A percentile compares a stretch with the other conserved stretches of the same genome.
Evolutionary conservation across 352 stramenopile species (phyloP).

Genomic region (Blastocystis sp.): DNA sequence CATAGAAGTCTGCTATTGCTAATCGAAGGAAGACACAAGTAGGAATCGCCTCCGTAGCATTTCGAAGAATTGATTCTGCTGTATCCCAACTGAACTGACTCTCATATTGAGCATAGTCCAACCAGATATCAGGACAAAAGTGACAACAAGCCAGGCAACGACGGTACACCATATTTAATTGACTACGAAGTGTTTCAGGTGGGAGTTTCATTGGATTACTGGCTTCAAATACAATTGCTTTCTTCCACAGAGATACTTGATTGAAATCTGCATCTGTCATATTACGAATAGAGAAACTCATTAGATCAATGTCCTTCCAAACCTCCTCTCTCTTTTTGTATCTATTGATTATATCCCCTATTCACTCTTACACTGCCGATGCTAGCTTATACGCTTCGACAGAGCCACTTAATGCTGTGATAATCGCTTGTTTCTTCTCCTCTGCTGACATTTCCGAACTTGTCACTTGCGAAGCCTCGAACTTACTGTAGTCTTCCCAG

Average conservation of each 20-base stretch:
- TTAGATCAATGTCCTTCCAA: background rate
- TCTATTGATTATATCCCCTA: background rate
- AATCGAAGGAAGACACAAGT: background rate
- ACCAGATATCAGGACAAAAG: slow-evolving; percentile 35
- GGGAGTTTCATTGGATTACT: slow-evolving; percentile 23
- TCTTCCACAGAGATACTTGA: slow-evolving; percentile 14
- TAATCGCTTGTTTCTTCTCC: background rate
- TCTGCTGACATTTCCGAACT: background rate
- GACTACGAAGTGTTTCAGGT: background rate
- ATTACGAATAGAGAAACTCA: background rate
- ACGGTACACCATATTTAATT: background rate
- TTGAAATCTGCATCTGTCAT: background rate
- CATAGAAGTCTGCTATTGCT: background rate
- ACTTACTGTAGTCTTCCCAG: slow-evolving; percentile 26
- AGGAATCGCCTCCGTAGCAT: background rate
- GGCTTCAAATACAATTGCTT: background rate
- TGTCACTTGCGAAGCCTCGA: slow-evolving; percentile 1
- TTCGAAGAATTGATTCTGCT: background rate
- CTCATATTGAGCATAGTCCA: background rate
- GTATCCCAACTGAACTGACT: background rate
- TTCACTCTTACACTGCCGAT: background rate
- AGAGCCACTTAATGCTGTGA: background rate
- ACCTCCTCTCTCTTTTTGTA: background rate
- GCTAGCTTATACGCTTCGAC: background rate
- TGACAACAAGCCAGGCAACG: slow-evolving; percentile 22